These are phyloP conservation scores for Penicillium sp. DNA, from an alignment of 2,329 filamentous ascomycete genomes.

Conservation along the genomic window DNA sequence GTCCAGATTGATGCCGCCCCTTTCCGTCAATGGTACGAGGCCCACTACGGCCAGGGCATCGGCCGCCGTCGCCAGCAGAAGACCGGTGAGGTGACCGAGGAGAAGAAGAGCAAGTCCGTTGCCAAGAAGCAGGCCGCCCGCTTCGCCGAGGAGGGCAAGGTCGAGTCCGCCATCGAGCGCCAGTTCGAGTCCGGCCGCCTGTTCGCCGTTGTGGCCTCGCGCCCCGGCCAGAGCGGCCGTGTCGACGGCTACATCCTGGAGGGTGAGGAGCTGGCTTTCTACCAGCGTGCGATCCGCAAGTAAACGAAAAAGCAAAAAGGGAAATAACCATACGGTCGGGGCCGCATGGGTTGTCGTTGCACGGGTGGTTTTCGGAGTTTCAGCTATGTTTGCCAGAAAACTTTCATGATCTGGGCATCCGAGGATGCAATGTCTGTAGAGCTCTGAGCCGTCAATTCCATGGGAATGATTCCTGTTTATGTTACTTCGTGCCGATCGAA, in stretches of 20 bases:
- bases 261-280: slow-evolving; percentile 99
- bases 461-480: slow-evolving; percentile 36
- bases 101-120: slow-evolving; percentile 95
- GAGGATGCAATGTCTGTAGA: slow-evolving; percentile 40
- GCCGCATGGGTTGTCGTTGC: slow-evolving; percentile 26
- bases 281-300: slow-evolving; percentile 99
- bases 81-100: slow-evolving; percentile 46
- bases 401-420: slow-evolving; percentile 36
- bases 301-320: slow-evolving; percentile 55
- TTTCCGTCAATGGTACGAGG: slow-evolving; percentile 99
- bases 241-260: slow-evolving; percentile 97
- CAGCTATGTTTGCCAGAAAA: slow-evolving; percentile 37
- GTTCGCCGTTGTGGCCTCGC: slow-evolving; percentile 86
- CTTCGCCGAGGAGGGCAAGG: slow-evolving; percentile 81
- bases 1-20: slow-evolving; percentile 98
- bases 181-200: slow-evolving; percentile 99
- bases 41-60: slow-evolving; percentile 90
- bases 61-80: slow-evolving; percentile 92
- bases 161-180: slow-evolving; percentile 87
- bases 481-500: slow-evolving; percentile 22
- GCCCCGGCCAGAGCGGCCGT: slow-evolving; percentile 95
- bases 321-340: slow-evolving; percentile 23
- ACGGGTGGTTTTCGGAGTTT: slow-evolving; percentile 40
- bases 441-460: slow-evolving; percentile 39
- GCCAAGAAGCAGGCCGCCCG: slow-evolving; percentile 95